These are phyloP conservation scores for Dactylis glomerata DNA, from an alignment of 176 grass and related monocot genomes.

Conservation along the genomic window DNA sequence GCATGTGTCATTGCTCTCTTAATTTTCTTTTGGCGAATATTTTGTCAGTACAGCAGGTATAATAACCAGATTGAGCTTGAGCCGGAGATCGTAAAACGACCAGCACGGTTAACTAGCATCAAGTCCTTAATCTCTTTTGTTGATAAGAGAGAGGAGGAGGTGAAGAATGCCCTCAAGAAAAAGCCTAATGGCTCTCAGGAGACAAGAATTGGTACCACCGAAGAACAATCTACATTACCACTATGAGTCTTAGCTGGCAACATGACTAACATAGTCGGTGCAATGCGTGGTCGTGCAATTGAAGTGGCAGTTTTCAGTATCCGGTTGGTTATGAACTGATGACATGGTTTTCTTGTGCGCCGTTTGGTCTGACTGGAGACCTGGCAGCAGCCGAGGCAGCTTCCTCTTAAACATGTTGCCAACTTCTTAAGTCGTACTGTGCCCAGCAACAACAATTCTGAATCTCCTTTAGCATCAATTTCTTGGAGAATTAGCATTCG, in stretches of 20 bases:
- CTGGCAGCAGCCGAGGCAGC: neutral
- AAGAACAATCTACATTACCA: conserved; percentile 26
- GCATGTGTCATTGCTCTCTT: conserved; percentile 63
- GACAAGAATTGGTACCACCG: conserved; percentile 14
- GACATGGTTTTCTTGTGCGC: neutral
- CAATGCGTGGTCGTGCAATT: neutral
- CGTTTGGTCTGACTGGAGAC: neutral
- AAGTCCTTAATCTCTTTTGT: conserved; percentile 76
- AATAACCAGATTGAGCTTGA: conserved; percentile 48
- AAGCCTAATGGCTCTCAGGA: conserved; percentile 53
- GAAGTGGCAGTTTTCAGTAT: conserved; percentile 13
- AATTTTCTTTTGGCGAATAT: conserved; percentile 54
- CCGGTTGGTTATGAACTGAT: neutral
- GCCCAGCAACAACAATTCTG: neutral
- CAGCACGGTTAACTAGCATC: conserved; percentile 57
- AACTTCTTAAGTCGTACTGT: neutral
- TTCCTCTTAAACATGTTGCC: neutral
- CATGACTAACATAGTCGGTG: neutral
- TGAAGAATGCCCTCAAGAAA: conserved; percentile 69
- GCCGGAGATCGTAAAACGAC: conserved; percentile 42
- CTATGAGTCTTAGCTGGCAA: neutral
- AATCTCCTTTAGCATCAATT: conserved; percentile 2
- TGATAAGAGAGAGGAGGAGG: conserved; percentile 85
- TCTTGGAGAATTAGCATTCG: neutral
- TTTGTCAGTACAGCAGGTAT: conserved; percentile 70